These are phyloP conservation scores for Diacronema lutheri DNA, from an alignment of 78 protist species.

Conservation along the genomic window DNA sequence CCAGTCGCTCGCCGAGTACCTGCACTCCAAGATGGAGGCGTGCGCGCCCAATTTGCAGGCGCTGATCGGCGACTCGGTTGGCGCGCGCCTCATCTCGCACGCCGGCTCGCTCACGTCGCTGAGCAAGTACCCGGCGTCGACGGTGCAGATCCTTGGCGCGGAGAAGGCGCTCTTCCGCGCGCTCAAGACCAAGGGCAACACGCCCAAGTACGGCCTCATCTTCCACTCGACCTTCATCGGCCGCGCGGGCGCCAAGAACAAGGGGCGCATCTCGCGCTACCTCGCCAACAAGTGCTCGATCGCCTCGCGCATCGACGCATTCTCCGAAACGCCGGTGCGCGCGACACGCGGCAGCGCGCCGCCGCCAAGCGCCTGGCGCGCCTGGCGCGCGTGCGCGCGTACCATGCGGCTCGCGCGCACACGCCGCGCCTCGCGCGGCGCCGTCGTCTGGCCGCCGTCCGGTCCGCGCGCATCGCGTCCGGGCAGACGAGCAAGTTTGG, in stretches of 20 bases:
- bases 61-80: constrained; percentile 95
- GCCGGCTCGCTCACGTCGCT: constrained; percentile 83
- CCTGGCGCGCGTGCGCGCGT: constrained; percentile 8
- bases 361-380: background rate
- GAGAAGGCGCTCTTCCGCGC: constrained; percentile 98
- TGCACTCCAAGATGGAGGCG: constrained; percentile 80
- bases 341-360: background rate
- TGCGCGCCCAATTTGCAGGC: constrained; percentile 95
- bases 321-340: constrained; percentile 45
- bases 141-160: constrained; percentile 99
- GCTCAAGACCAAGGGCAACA: constrained; percentile 54
- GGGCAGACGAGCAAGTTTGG: constrained; percentile 81
- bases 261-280: constrained; percentile 96
- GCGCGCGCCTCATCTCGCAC: constrained; percentile 66
- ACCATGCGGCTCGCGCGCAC: background rate
- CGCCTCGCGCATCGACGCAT: constrained; percentile 95
- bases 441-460: background rate
- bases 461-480: background rate
- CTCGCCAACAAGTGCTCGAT: constrained; percentile 95
- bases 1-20: constrained; percentile 63
- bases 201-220: constrained; percentile 93
- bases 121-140: constrained; percentile 99
- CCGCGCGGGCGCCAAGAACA: constrained; percentile 82
- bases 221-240: constrained; percentile 91
- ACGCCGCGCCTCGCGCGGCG: background rate